phyloP scores from a whole-genome alignment of 2,329 filamentous ascomycete species.

The Fusarium continuum region DNA sequence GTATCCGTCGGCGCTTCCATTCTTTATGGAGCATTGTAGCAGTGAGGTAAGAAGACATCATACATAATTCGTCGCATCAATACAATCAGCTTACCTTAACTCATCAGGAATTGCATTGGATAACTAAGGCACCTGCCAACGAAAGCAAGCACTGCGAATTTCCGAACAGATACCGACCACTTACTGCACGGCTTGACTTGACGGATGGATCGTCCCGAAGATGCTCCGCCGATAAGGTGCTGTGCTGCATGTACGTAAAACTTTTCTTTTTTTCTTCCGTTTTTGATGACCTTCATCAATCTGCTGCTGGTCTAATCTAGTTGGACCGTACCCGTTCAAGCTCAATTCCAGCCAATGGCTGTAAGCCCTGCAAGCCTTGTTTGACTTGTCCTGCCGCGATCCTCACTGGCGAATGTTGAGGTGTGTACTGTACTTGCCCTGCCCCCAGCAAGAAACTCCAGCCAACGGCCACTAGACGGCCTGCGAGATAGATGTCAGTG shows the following conservation, averaged over 20 bases:
- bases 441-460: conserved; percentile 20
- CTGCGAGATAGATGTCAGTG: conserved; percentile 23
- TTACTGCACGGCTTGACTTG: conserved; percentile 18
- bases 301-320: conserved; percentile 12
- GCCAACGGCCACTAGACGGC: conserved; percentile 42
- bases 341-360: conserved; percentile 22
- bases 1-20: conserved; percentile 17
- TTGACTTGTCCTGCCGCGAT: conserved; percentile 27
- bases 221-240: conserved; percentile 42
- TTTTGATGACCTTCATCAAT: conserved; percentile 15
- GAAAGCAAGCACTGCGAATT: conserved; percentile 23
- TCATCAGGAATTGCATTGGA: conserved; percentile 1
- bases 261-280: conserved; percentile 30
- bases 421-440: conserved; percentile 32
- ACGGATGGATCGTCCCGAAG: conserved; percentile 37
- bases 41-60: conserved; percentile 12
- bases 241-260: conserved; percentile 24
- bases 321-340: conserved; percentile 23
- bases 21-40: conserved; percentile 13
- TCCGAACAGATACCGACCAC: conserved; percentile 27
- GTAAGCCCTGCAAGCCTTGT: conserved; percentile 17
- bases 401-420: conserved; percentile 25
- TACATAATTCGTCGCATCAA: not conserved
- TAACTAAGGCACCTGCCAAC: not conserved
- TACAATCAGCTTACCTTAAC: conserved; percentile 9